These are phyloP conservation scores for Apium graveolens DNA, from an alignment of 129 eudicot species.

Conservation along the genomic window DNA sequence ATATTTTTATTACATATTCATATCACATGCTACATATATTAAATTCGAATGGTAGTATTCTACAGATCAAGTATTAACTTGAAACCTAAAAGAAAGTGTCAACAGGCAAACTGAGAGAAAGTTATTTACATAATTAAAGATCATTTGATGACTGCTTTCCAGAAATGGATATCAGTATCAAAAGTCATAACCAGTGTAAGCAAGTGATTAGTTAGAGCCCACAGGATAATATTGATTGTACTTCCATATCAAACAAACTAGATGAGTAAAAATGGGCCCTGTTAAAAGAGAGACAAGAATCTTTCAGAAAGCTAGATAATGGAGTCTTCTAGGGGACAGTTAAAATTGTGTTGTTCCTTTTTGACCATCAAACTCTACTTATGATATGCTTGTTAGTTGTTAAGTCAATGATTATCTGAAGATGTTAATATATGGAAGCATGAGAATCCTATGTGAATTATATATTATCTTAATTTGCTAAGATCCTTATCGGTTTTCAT, in stretches of 20 bases:
- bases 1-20: background rate
- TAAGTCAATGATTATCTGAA: constrained; percentile 26
- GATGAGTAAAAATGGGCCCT: constrained; percentile 68
- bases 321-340: constrained; percentile 65
- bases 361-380: constrained; percentile 41
- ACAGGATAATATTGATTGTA: background rate
- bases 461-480: background rate
- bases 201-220: background rate
- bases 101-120: background rate
- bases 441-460: constrained; percentile 71
- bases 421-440: constrained; percentile 38
- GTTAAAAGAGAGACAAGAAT: constrained; percentile 70
- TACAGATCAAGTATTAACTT: background rate
- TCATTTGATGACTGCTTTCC: background rate
- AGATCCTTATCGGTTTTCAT: background rate
- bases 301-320: constrained; percentile 82
- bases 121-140: background rate
- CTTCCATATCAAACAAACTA: constrained; percentile 20
- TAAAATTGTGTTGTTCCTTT: constrained; percentile 56
- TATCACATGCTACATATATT: background rate
- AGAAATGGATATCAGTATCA: background rate
- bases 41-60: background rate
- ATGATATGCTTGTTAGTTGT: constrained; percentile 25
- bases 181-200: background rate
- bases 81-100: background rate